Conservation (phyloP, 1,284 basidiomycete species). For the Neotropicomus parvogracilis region DNA sequence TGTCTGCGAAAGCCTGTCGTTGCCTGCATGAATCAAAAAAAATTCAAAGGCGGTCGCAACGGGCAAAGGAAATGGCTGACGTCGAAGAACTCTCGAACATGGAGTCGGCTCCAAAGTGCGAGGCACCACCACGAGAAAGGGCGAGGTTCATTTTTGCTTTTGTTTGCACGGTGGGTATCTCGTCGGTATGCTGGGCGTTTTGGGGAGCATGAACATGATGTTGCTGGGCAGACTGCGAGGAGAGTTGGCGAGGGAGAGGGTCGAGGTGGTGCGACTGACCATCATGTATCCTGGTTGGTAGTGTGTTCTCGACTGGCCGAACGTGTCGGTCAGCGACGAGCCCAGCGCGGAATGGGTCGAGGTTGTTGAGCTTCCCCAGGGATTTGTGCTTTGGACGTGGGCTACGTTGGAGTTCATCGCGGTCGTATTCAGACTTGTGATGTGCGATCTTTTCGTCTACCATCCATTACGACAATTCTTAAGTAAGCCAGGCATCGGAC, state of each 20-base stretch:
- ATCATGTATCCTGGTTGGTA: slow-evolving; percentile 76
- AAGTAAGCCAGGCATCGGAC: no score
- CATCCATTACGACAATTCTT: no score
- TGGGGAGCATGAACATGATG: slow-evolving; percentile 53
- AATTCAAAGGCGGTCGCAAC: background rate
- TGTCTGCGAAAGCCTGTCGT: slow-evolving; percentile 59
- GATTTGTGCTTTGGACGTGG: slow-evolving; percentile 24
- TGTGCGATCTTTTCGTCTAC: no score
- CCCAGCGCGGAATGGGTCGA: slow-evolving; percentile 19
- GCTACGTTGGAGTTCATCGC: slow-evolving; percentile 26
- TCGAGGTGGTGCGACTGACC: slow-evolving; percentile 39
- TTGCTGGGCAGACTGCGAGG: slow-evolving; percentile 54
- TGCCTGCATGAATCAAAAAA: slow-evolving; percentile 38
- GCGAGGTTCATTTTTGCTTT: slow-evolving; percentile 73
- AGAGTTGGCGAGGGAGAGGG: background rate
- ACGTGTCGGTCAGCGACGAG: slow-evolving; percentile 45
- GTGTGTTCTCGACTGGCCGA: slow-evolving; percentile 65
- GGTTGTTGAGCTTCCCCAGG: slow-evolving; percentile 28
- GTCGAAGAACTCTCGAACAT: slow-evolving; percentile 71
- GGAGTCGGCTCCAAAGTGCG: slow-evolving; percentile 73
- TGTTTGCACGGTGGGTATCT: slow-evolving; percentile 65
- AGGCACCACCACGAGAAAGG: slow-evolving; percentile 54
- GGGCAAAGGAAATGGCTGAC: slow-evolving; percentile 29
- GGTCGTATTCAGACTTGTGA: background rate
- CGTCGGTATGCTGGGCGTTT: slow-evolving; percentile 59